Evolutionary conservation across 2,329 filamentous ascomycete species (phyloP).

Genomic region (Botrytis tulipae): DNA sequence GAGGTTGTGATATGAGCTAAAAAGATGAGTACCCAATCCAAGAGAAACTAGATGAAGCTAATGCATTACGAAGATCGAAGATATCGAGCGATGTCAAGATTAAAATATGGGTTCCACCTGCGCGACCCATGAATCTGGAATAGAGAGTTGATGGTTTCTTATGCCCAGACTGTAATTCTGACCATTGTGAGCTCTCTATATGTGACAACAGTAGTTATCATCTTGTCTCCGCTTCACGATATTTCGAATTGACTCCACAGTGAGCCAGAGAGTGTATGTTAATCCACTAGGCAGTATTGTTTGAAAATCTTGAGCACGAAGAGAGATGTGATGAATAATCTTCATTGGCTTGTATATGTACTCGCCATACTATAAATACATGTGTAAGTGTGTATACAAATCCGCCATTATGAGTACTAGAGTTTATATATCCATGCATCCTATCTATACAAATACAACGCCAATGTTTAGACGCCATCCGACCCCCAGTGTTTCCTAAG

Average conservation of each 20-base stretch:
- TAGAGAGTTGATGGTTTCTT: accelerated
- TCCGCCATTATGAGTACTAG: background rate
- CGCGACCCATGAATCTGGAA: accelerated
- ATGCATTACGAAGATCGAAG: background rate
- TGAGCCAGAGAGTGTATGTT: too few relatives aligned
- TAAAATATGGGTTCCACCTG: accelerated
- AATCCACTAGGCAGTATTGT: background rate
- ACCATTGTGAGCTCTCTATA: background rate
- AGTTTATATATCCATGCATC: background rate
- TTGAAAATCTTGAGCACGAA: background rate
- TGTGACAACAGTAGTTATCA: background rate
- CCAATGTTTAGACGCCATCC: background rate
- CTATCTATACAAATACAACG: background rate
- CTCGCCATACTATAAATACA: background rate
- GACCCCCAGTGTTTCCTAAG: background rate
- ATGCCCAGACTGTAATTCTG: accelerated
- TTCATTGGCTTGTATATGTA: background rate
- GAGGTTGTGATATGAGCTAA: accelerated
- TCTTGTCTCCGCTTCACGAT: accelerated
- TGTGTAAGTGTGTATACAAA: background rate
- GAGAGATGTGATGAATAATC: background rate
- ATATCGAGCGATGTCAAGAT: background rate
- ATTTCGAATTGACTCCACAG: background rate
- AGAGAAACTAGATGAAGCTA: background rate
- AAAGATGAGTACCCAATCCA: background rate